These are phyloP conservation scores for Biancaea sappan DNA, from an alignment of 306 rosid genomes.

Conservation along the genomic window DNA sequence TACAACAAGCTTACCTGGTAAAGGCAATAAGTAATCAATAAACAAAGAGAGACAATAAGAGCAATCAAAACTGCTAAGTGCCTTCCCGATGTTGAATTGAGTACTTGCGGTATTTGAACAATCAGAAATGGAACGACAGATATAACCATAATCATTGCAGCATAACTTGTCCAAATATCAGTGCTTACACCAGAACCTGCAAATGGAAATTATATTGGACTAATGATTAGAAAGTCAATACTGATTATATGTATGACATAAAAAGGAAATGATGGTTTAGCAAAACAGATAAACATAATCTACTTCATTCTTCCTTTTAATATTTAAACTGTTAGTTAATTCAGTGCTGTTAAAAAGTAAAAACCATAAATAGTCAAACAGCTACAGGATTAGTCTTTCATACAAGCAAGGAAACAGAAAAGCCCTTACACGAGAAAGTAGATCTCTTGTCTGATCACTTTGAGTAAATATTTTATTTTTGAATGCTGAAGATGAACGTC, in stretches of 20 bases:
- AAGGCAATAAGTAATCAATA: constrained; percentile 76
- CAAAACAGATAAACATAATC: not conserved
- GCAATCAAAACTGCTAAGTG: constrained; percentile 73
- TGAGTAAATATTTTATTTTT: not conserved
- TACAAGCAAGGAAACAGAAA: too few relatives aligned
- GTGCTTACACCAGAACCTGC: too few relatives aligned
- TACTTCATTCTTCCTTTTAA: too few relatives aligned
- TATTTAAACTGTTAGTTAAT: too few relatives aligned
- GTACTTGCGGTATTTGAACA: constrained; percentile 81
- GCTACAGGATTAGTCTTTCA: too few relatives aligned
- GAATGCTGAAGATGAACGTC: not conserved
- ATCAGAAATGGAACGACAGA: constrained; percentile 76
- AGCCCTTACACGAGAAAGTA: not conserved
- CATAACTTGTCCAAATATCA: constrained; percentile 84
- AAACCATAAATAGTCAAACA: too few relatives aligned
- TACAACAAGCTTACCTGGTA: constrained; percentile 64
- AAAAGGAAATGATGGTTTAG: too few relatives aligned
- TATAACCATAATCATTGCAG: constrained; percentile 76
- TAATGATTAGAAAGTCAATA: constrained; percentile 23
- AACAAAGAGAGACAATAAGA: constrained; percentile 63
- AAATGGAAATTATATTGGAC: too few relatives aligned
- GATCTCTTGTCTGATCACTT: constrained; percentile 16
- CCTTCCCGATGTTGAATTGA: constrained; percentile 67
- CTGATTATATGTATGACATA: not conserved
- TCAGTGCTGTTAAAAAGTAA: too few relatives aligned